A percentile compares a stretch with the other conserved stretches of the same genome.
These are phyloP conservation scores for Aspergillus homomorphus DNA, from an alignment of 495 filamentous ascomycete genomes.

Conservation along the genomic window DNA sequence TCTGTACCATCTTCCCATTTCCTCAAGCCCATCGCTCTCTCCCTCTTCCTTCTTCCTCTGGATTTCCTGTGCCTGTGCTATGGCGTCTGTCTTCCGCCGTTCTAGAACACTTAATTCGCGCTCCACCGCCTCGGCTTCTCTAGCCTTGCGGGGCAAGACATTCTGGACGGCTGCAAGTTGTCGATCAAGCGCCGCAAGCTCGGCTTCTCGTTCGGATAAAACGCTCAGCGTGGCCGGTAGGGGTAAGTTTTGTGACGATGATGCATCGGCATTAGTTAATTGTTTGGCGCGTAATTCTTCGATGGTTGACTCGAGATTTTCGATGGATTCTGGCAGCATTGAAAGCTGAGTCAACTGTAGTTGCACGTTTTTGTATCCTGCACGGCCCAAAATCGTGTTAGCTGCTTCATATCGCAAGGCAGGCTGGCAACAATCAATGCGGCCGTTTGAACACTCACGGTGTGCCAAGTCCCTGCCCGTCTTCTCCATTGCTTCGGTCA, in stretches of 20 bases:
- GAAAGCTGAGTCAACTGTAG: conserved; percentile 57
- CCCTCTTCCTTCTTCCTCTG: conserved; percentile 71
- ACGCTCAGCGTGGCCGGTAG: conserved; percentile 39
- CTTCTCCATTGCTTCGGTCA: conserved; percentile 69
- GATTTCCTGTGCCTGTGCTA: conserved; percentile 73
- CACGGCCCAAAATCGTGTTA: neutral
- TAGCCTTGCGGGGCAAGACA: conserved; percentile 65
- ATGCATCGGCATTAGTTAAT: conserved; percentile 33
- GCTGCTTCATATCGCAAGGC: neutral
- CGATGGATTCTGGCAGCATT: conserved; percentile 60
- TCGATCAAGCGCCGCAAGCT: conserved; percentile 62
- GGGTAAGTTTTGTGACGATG: conserved; percentile 41
- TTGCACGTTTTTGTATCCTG: conserved; percentile 62
- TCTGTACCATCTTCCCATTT: conserved; percentile 77
- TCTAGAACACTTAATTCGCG: conserved; percentile 71
- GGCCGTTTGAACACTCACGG: conserved; percentile 28
- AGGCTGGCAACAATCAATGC: neutral
- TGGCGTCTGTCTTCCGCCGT: conserved; percentile 62
- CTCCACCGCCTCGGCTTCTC: conserved; percentile 68
- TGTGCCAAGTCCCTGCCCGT: conserved; percentile 58
- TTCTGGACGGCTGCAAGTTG: conserved; percentile 64
- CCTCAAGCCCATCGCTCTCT: conserved; percentile 75
- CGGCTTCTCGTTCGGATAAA: conserved; percentile 54
- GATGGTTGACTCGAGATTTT: conserved; percentile 59
- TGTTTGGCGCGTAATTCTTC: conserved; percentile 49